These are phyloP conservation scores for Euptelea pleiosperma DNA, from an alignment of 164 flowering plant species.

Conservation along the genomic window DNA sequence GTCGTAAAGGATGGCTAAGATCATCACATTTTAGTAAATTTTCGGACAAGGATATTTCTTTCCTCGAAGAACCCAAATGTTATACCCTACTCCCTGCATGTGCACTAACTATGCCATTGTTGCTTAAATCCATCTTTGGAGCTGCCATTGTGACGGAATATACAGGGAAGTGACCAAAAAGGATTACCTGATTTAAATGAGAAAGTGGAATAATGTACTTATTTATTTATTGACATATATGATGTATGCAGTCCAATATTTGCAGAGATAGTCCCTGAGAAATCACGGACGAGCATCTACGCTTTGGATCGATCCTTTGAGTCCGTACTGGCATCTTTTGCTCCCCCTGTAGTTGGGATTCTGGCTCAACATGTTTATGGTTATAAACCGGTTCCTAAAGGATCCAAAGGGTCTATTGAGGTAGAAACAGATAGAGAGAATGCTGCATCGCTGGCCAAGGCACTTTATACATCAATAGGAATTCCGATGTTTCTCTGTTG, in stretches of 20 bases:
- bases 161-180: too few relatives aligned
- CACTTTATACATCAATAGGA: slow-evolving; percentile 74
- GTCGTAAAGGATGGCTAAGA: too few relatives aligned
- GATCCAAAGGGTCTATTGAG: slow-evolving; percentile 44
- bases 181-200: too few relatives aligned
- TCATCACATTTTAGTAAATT: too few relatives aligned
- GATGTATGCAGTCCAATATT: slow-evolving; percentile 64
- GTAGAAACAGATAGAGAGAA: slow-evolving; percentile 67
- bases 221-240: slow-evolving; percentile 1
- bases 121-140: too few relatives aligned
- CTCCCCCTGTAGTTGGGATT: slow-evolving; percentile 82
- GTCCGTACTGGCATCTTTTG: slow-evolving; percentile 77
- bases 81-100: too few relatives aligned
- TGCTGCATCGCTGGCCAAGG: slow-evolving; percentile 80
- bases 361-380: slow-evolving; percentile 77
- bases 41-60: too few relatives aligned
- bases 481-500: slow-evolving; percentile 80
- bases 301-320: slow-evolving; percentile 82
- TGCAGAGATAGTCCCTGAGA: slow-evolving; percentile 89
- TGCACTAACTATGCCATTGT: too few relatives aligned
- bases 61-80: too few relatives aligned
- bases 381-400: slow-evolving; percentile 60
- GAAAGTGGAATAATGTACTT: too few relatives aligned
- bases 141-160: too few relatives aligned
- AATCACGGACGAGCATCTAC: slow-evolving; percentile 72